Evolutionary conservation across 257 asterid species (phyloP), one percentile per base, ranked within the genome.

Genomic region (Penstemon newberryi): DNA sequence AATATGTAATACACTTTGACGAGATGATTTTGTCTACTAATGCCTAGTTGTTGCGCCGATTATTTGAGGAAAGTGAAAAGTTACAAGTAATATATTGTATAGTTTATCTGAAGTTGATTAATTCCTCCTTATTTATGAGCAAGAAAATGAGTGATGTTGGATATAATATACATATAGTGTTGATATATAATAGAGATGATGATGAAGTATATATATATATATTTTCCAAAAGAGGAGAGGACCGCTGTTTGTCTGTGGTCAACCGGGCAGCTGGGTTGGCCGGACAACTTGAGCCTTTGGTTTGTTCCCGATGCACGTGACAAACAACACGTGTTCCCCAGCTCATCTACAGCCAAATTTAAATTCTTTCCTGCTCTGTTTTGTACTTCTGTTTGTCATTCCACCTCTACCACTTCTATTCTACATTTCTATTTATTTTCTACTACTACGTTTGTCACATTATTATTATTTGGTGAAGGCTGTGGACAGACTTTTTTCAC

Each of bases 171-270:
- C 18, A 15, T 15, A 15, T 15, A 15, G 18, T 15, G 18, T 15
- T 15, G 18, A 15, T 15, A n/a, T n/a, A n/a, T n/a, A 15, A 15
- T 15, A 15, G 18, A 15, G 18, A 15, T 0, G 18, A 15, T 15
- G 18, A 15, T 15, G 0, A 0, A 15, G 18, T 15, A 15, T 15
- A 15, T 15, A 15, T 15, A 15, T 15, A 15, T 15, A 15, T 15
- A 15, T 15, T 15, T 15, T 15, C 18, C 18, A 6, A 7, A 6
- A 15, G 11, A 69, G 19, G 56, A 25, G 55, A 53, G 66, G 80
- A 73, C 76, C 78, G 33, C 75, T 36, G 53, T 15, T 46, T 82
- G 87, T 82, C 82, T 77, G 79, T 66, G 72, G 84, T 79, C 87
- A 82, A 82, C 81, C 87, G 54, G 81, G 80, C 84, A 79, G 64